Conservation (phyloP, 2,329 filamentous ascomycete genomes). For the Pseudocercospora vitis region DNA sequence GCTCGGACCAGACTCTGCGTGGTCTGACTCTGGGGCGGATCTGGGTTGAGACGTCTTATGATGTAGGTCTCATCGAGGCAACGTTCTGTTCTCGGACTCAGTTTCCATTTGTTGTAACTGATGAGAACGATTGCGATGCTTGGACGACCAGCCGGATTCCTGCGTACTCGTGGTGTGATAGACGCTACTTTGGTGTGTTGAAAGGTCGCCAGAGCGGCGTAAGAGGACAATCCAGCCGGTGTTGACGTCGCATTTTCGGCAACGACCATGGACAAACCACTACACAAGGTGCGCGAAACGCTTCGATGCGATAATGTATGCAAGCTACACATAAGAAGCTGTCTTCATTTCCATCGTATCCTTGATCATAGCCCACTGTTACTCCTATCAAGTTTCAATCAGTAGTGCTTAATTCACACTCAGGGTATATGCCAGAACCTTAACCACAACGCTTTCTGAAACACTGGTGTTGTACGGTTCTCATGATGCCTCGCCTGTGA, state of each 20-base stretch:
- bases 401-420: conserved; percentile 2
- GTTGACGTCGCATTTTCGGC: no score
- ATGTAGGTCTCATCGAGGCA: no score
- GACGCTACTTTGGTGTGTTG: no score
- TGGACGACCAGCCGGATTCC: no score
- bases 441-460: conserved; percentile 7
- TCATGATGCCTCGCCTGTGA: not conserved
- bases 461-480: not conserved
- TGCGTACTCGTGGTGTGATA: not conserved
- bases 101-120: no score
- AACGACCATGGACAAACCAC: not conserved
- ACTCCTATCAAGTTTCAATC: conserved; percentile 9
- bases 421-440: conserved; percentile 5
- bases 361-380: conserved; percentile 10
- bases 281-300: not conserved
- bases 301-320: not conserved
- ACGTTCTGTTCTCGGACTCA: no score
- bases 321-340: not conserved
- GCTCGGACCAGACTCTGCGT: no score
- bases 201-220: not conserved
- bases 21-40: no score
- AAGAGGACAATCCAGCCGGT: no score
- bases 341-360: conserved; percentile 3
- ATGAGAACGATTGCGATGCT: no score
- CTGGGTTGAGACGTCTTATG: no score